Evolutionary conservation across 2,329 filamentous ascomycete species (phyloP), one percentile per base, ranked within the genome.

Genomic region (Exophiala oligosperma): DNA sequence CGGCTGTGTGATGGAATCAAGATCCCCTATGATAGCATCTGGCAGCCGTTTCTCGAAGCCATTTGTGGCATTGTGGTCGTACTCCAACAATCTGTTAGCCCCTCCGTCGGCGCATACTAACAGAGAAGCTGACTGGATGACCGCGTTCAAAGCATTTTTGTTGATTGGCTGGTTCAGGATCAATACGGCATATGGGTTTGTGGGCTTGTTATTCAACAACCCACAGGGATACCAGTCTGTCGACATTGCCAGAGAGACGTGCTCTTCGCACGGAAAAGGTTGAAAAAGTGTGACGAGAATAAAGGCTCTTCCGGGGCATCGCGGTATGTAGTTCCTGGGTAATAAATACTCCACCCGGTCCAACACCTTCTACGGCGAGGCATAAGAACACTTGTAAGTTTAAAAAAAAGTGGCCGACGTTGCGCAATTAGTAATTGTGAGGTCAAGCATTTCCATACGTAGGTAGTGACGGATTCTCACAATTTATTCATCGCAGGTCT

Each of bases 71-170:
- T 28, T 12, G 14, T 53, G 44, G n/a, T 64, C 58, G 54, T 62
- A 56, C 14, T 84, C 73, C 64, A 82, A 80, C 21, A 97, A 81
- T 38, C 85, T 82, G 70, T 97, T 96, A 47, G 92, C 92, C 24
- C 92, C 94, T 55, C 92, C 94, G 76, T 99, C 94, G 28, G 92
- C 94, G 58, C 92, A 96, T 53, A 97, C 80, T 24, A 83, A 84
- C 61, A 87, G 81, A 23, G 76, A 77, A 52, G 89, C 87, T 65
- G 73, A 67, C 57, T 70, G 67, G 57, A 70, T 70, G 17, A 78
- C 63, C 23, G 73, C 69, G 8, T 62, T 62, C 62, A 75, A 72
- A 1, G 75, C 75, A 51, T 67, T 72, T 54, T 73, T 71, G 49
- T 78, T 75, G 57, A 88, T 80, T 28, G 84, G 83, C 63, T 86